Base-by-base conservation (phyloP, 805 yeast species). In the Blastobotrys mokoenaii region DNA sequence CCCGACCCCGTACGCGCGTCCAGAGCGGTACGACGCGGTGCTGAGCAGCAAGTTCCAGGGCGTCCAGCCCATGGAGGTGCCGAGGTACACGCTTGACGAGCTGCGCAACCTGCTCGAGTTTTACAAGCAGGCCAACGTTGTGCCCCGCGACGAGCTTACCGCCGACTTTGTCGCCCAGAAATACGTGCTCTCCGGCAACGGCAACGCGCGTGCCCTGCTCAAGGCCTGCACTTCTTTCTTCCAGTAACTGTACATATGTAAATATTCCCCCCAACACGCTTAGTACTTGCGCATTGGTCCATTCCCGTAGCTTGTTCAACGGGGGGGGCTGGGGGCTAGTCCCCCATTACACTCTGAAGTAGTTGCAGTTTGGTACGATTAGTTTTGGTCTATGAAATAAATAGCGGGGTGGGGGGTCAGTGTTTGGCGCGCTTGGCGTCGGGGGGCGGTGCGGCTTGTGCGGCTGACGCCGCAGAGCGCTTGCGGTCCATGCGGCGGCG, bases 141-240 rank as follows among this genome's bases (percentile, higher is more conserved):
- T 65, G 41, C 67, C 70, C 65, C 18, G 16, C 16, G 49, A 51
- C 2, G 64, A 64, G 25, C 47, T 67, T 2, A 32, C 61, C 9
- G 69, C 68, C 14, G 64, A 63, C 46, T 58, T 76, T 41, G 61
- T 68, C 1, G 63, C 69, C 29, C 74, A 76, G 53, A 74, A 73
- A 56, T 79, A 74, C 56, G 64, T 78, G 36, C 45, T 74, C 32
- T 71, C 78, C 50, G 86, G 86, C 31, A 78, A 76, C 56, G 88
- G 88, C 53, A 81, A 80, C 56, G 80, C 85, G 39, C 66, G 74
- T 47, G 71, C 70, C 43, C 57, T 79, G 31, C 53, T 75, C 44
- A 71, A 68, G 45, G 57, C 70, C 14, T 68, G 71, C 51, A 25
- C 45, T 57, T 68, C 33, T 46, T 68, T 51, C 2, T 52, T 48